A percentile compares a stretch with the other conserved stretches of the same genome.
Evolutionary conservation across 2,329 filamentous ascomycete species (phyloP).

Genomic region (Allantophomopsis cytisporea): DNA sequence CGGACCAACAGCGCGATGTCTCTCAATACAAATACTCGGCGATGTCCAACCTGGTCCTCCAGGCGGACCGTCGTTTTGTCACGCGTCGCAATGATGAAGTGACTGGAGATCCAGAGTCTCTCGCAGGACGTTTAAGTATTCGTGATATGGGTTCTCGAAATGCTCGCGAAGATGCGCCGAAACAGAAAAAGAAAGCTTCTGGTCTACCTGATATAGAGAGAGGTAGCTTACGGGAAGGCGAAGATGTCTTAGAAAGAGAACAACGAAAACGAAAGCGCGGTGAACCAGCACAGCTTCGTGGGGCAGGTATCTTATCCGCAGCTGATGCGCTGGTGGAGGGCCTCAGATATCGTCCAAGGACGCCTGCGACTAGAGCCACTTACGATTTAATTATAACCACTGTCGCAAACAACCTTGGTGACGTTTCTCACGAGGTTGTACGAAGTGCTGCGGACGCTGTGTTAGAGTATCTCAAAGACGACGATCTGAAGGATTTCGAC

Average conservation of each 20-base stretch:
- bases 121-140: constrained; percentile 87
- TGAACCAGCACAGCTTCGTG: constrained; percentile 56
- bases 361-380: constrained; percentile 78
- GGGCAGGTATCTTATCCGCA: constrained; percentile 68
- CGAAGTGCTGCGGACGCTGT: constrained; percentile 88
- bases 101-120: constrained; percentile 92
- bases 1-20: constrained; percentile 67
- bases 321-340: constrained; percentile 83
- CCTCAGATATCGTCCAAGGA: constrained; percentile 82
- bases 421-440: constrained; percentile 84
- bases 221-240: constrained; percentile 64
- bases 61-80: constrained; percentile 95
- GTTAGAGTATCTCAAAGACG: constrained; percentile 85
- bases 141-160: constrained; percentile 87
- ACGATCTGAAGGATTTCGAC: constrained; percentile 91
- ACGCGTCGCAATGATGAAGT: constrained; percentile 86
- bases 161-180: constrained; percentile 65
- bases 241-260: constrained; percentile 71
- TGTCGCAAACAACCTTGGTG: constrained; percentile 76
- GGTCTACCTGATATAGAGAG: constrained; percentile 59
- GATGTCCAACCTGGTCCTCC: constrained; percentile 99
- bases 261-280: constrained; percentile 74
- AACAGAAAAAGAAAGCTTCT: constrained; percentile 58
- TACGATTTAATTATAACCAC: constrained; percentile 92
- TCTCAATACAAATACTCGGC: constrained; percentile 98